Evolutionary conservation across 768 basidiomycete species (phyloP), one percentile per base, ranked within the genome.

Genomic region (Termitomyces eurrhizus): DNA sequence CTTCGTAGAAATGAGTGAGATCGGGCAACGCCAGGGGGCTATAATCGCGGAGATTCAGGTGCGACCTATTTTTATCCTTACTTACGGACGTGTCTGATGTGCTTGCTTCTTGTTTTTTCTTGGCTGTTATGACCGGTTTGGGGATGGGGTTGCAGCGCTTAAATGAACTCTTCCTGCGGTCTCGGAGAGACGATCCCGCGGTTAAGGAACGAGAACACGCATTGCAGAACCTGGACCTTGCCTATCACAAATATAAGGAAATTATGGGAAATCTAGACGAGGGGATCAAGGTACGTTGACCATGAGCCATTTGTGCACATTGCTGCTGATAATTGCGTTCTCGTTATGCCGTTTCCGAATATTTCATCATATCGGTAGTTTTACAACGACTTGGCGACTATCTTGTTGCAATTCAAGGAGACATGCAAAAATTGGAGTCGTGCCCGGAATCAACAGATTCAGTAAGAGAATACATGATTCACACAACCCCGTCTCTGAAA

Each of bases 171-270:
- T 95, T 97, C 73, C 66, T 96, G 14, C 77, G 84, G 39, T 91
- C 91, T 4, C 81, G 94, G 26, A 85, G 81, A 70, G 90, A 90
- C 13, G 93, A 95, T 67, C 82, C 88, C 1, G 75, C 80, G 12
- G 80, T 94, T 16, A 92, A 90, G 67, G 88, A 87, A 51, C 83
- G 97, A 16, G 93, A 96, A 73, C 77, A 82, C 61, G 90, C 88
- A 0, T 73, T 98, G 32, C 92, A 93, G 69, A 84, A 85, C 13
- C 83, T 96, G 46, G 93, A 96, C 64, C 72, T 88, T 12, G 92
- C 95, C 0, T 91, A 91, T 73, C 87, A 87, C 74, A 93, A 93
- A 68, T 97, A 94, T 72, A 79, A 82, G 57, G 95, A 98, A 70
- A 90, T 97, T 14, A 80, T 78, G 2, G 82, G 83, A 53, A 95